These are phyloP conservation scores for Scytalidium lignicola DNA, from an alignment of 2,329 filamentous ascomycete species.

Conservation along the genomic window DNA sequence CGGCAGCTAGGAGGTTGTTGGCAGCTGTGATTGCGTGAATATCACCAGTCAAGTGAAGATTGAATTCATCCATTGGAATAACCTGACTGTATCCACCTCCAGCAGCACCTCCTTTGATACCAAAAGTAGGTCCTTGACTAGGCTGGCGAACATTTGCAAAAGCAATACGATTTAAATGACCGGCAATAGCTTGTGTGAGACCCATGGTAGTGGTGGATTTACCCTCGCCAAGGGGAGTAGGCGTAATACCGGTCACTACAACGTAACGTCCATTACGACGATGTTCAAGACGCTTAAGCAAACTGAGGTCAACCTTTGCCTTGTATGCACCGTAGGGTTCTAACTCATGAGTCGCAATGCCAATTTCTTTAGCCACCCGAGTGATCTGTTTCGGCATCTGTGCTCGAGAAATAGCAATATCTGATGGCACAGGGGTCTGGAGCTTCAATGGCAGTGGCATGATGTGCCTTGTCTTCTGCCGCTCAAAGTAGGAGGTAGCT, in stretches of 20 bases:
- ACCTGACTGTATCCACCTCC: slow-evolving; percentile 98
- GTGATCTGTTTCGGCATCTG: slow-evolving; percentile 93
- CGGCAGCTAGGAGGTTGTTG: slow-evolving; percentile 93
- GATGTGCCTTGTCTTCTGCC: slow-evolving; percentile 74
- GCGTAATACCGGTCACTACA: slow-evolving; percentile 91
- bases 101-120: slow-evolving; percentile 96
- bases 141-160: slow-evolving; percentile 98
- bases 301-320: slow-evolving; percentile 82
- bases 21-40: slow-evolving; percentile 96
- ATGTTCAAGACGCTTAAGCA: slow-evolving; percentile 80
- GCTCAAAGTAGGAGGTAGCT: slow-evolving; percentile 74
- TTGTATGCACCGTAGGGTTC: slow-evolving; percentile 95
- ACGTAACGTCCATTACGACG: slow-evolving; percentile 87
- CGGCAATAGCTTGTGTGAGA: slow-evolving; percentile 85
- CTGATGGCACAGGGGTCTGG: slow-evolving; percentile 79
- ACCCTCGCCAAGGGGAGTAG: slow-evolving; percentile 92
- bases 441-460: slow-evolving; percentile 80
- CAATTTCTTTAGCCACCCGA: slow-evolving; percentile 76
- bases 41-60: slow-evolving; percentile 93
- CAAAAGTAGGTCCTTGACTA: slow-evolving; percentile 95
- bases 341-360: slow-evolving; percentile 81
- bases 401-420: slow-evolving; percentile 84
- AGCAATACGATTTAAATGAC: slow-evolving; percentile 77
- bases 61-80: slow-evolving; percentile 99
- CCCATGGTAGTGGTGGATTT: slow-evolving; percentile 98